Conservation (phyloP, 306 rosid genomes). For the Canavalia ensiformis region DNA sequence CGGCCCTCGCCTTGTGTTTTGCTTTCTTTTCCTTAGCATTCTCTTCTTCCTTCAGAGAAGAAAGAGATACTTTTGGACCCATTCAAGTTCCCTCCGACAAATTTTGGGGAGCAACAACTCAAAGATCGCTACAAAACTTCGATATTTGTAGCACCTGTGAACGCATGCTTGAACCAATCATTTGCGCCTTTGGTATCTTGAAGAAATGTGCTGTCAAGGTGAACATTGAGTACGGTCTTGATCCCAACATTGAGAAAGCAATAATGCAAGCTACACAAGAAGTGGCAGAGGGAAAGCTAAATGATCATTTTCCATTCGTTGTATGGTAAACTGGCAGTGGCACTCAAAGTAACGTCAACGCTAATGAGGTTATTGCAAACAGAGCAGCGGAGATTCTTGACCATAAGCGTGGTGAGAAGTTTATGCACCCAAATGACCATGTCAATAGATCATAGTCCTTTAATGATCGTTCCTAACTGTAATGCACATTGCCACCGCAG, state of each 20-base stretch:
- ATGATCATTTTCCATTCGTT: constrained; percentile 94
- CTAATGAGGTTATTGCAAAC: constrained; percentile 97
- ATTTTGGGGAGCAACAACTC: constrained; percentile 98
- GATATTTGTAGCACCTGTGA: constrained; percentile 96
- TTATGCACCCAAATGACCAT: constrained; percentile 98
- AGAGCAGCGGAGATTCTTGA: constrained; percentile 98
- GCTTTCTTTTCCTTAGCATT: constrained; percentile 60
- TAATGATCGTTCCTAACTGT: constrained; percentile 97
- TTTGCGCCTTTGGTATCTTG: constrained; percentile 91
- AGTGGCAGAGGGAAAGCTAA: constrained; percentile 97
- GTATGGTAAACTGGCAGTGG: constrained; percentile 99
- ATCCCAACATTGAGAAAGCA: constrained; percentile 84
- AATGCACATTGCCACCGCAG: constrained; percentile 96
- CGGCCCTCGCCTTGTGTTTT: constrained; percentile 52
- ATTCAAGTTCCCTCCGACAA: constrained; percentile 93
- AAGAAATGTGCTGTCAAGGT: constrained; percentile 98
- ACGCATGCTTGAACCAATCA: constrained; percentile 96
- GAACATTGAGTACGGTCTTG: constrained; percentile 93
- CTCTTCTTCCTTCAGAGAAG: constrained; percentile 85
- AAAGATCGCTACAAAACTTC: constrained; percentile 91
- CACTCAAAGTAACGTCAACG: constrained; percentile 98
- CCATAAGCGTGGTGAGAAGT: constrained; percentile 86
- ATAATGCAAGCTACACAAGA: constrained; percentile 93
- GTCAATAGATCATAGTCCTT: constrained; percentile 97
- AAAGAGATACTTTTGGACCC: constrained; percentile 93